phyloP scores from a whole-genome alignment of 768 basidiomycete genomes.

The Russula lepida region DNA sequence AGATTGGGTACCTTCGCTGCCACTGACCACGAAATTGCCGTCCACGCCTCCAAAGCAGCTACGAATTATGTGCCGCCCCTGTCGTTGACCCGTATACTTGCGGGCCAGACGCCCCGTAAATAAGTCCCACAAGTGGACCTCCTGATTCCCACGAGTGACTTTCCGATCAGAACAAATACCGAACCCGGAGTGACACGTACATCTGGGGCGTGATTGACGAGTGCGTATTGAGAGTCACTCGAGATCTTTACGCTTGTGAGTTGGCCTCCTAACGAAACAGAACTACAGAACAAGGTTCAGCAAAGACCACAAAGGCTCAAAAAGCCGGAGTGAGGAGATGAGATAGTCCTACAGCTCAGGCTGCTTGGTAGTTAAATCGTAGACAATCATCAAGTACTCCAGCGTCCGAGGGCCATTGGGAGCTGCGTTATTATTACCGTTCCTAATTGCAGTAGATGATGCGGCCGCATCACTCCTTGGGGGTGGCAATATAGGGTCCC shows the following conservation, averaged over 20 bases:
- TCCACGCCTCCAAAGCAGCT: conserved; percentile 91
- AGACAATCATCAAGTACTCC: conserved; percentile 66
- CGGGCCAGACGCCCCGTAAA: conserved; percentile 58
- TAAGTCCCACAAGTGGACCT: conserved; percentile 84
- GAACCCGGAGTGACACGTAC: conserved; percentile 37
- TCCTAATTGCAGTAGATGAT: conserved; percentile 22
- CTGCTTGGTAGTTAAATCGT: conserved; percentile 61
- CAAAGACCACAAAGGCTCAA: conserved; percentile 8
- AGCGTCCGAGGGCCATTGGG: conserved; percentile 32
- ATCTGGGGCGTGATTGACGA: conserved; percentile 83
- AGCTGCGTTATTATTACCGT: conserved; percentile 22
- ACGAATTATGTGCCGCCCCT: conserved; percentile 77
- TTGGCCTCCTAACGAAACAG: conserved; percentile 63
- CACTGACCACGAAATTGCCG: conserved; percentile 84
- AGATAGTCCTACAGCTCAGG: conserved; percentile 50
- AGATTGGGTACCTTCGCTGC: conserved; percentile 75
- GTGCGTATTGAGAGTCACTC: conserved; percentile 73
- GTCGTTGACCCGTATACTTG: conserved; percentile 80
- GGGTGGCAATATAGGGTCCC: conserved; percentile 12
- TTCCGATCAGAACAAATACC: conserved; percentile 7
- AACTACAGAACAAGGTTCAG: conserved; percentile 34
- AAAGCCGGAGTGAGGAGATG: not conserved
- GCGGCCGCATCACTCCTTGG: conserved; percentile 22
- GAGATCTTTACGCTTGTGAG: conserved; percentile 85
- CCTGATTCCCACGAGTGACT: conserved; percentile 39